Percentiles rank a stretch among this genome's conserved stretches.
Conservation (phyloP, 2,329 filamentous ascomycete species). For the Thielaviopsis cerberus region DNA sequence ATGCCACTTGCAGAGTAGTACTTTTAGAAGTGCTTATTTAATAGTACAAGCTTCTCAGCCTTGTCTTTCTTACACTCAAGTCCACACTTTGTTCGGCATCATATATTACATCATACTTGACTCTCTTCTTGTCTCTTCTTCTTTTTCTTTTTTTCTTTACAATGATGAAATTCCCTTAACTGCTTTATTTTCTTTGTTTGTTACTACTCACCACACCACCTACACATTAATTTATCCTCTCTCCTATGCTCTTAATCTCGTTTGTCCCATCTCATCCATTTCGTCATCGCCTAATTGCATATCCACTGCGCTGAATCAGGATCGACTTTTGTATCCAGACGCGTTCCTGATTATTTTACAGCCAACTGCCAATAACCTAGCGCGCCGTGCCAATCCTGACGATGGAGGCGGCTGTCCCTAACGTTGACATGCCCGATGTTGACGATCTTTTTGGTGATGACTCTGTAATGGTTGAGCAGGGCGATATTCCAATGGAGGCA, state of each 20-base stretch:
- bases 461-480: constrained; percentile 7
- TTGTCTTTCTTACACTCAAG: no score
- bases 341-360: neutral
- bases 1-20: no score
- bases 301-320: neutral
- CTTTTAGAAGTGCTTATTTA: no score
- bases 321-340: neutral
- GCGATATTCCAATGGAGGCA: constrained; percentile 23
- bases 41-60: neutral
- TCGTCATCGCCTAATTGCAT: neutral
- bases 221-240: neutral
- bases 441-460: constrained; percentile 63
- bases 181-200: no score
- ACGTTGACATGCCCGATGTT: constrained; percentile 40
- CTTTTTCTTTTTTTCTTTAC: no score
- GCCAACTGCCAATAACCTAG: neutral
- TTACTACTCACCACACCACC: no score
- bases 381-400: constrained; percentile 10
- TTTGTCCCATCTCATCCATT: neutral
- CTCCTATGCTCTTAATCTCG: neutral
- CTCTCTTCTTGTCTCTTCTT: no score
- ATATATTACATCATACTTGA: no score
- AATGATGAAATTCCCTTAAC: no score
- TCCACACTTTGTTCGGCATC: no score
- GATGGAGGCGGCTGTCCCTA: constrained; percentile 16